Percentiles rank a stretch among this genome's conserved stretches.
phyloP scores from a whole-genome alignment of 768 basidiomycete genomes.

The Suillus subalutaceus region DNA sequence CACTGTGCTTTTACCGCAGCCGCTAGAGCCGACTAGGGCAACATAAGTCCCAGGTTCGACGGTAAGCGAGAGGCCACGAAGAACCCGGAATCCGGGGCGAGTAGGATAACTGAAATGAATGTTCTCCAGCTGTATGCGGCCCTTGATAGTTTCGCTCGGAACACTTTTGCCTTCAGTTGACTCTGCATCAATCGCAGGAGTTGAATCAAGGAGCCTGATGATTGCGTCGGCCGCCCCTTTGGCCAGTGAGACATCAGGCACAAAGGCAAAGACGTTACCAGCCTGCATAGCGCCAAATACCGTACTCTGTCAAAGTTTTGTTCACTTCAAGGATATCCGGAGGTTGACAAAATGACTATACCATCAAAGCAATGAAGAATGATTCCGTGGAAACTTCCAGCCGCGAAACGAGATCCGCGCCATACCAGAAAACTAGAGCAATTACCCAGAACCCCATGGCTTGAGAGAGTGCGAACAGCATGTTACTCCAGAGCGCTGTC shows the following conservation, averaged over 20 bases:
- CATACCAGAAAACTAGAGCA: constrained; percentile 82
- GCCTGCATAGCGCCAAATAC: constrained; percentile 86
- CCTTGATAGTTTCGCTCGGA: constrained; percentile 46
- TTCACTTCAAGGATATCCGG: background rate
- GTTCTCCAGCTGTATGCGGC: constrained; percentile 75
- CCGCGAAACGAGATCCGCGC: constrained; percentile 60
- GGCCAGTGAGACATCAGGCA: constrained; percentile 88
- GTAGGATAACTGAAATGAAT: constrained; percentile 92
- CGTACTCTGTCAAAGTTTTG: constrained; percentile 48
- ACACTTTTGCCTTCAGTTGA: constrained; percentile 62
- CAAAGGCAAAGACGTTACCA: constrained; percentile 81
- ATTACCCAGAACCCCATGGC: constrained; percentile 78
- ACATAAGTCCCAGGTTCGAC: constrained; percentile 82
- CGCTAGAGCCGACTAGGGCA: constrained; percentile 80
- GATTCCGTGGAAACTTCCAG: constrained; percentile 55
- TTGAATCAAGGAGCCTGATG: constrained; percentile 72
- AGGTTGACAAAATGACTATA: constrained; percentile 33
- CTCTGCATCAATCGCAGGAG: constrained; percentile 80
- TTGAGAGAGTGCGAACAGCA: constrained; percentile 76
- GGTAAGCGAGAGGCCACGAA: constrained; percentile 75
- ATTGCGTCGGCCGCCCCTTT: constrained; percentile 76
- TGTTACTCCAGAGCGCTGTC: constrained; percentile 63
- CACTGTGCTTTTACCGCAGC: constrained; percentile 83
- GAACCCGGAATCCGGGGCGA: constrained; percentile 78
- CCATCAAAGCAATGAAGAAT: constrained; percentile 88